phyloP scores from a whole-genome alignment of 2,329 filamentous ascomycete species.

The Neurospora sp. region DNA sequence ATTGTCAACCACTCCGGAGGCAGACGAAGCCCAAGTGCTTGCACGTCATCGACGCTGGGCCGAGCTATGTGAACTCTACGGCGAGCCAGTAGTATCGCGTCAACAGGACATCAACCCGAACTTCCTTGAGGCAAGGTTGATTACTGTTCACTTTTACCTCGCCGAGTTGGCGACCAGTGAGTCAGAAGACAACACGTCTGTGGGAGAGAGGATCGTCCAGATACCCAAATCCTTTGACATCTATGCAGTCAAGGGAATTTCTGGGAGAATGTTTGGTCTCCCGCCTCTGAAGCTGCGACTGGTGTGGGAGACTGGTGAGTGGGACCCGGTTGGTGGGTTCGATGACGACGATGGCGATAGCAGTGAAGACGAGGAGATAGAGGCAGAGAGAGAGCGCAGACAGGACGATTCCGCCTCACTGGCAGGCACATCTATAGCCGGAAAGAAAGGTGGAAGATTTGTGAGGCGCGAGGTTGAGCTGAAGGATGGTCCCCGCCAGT shows the following conservation, averaged over 20 bases:
- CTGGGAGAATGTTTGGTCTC: slow-evolving; percentile 58
- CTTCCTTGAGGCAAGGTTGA: slow-evolving; percentile 70
- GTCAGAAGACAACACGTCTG: not conserved
- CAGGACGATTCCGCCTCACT: slow-evolving; percentile 17
- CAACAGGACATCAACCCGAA: slow-evolving; percentile 54
- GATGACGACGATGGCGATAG: slow-evolving; percentile 45
- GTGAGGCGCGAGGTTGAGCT: slow-evolving; percentile 72
- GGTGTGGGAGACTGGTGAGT: slow-evolving; percentile 85
- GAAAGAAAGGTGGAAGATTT: slow-evolving; percentile 45
- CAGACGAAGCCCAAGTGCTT: slow-evolving; percentile 45
- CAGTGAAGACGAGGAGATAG: slow-evolving; percentile 41
- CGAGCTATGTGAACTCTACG: slow-evolving; percentile 67
- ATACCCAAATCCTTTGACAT: slow-evolving; percentile 72
- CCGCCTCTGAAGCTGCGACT: slow-evolving; percentile 55
- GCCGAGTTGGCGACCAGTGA: slow-evolving; percentile 3
- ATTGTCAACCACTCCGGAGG: slow-evolving; percentile 49
- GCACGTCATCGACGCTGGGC: slow-evolving; percentile 59
- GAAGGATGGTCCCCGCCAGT: slow-evolving; percentile 64
- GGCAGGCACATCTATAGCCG: slow-evolving; percentile 5
- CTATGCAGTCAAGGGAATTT: slow-evolving; percentile 71
- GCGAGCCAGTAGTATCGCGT: slow-evolving; percentile 55
- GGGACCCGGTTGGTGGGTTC: slow-evolving; percentile 64
- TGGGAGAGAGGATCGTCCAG: slow-evolving; percentile 26
- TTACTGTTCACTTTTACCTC: slow-evolving; percentile 49
- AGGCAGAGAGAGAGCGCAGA: slow-evolving; percentile 23